Conservation (phyloP, 345 rosid genomes). For the Populus ilicifolia region DNA sequence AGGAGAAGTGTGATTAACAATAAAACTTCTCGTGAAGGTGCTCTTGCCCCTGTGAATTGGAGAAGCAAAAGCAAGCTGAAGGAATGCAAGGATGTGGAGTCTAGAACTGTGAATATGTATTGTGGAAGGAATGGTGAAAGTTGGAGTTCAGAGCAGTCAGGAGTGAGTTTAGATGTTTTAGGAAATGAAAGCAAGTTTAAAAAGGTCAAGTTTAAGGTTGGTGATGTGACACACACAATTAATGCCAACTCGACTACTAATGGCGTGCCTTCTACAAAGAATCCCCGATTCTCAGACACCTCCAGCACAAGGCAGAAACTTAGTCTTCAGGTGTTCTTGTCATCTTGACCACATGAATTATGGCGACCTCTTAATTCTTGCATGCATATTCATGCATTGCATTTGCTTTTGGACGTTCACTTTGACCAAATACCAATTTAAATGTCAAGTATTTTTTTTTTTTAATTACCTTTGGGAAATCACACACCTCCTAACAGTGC, state of each 20-base stretch:
- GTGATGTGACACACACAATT: conserved; percentile 54
- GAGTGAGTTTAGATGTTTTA: conserved; percentile 28
- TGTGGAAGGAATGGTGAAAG: conserved; percentile 45
- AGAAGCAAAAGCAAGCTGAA: conserved; percentile 35
- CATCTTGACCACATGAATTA: conserved; percentile 4
- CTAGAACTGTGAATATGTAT: conserved; percentile 14
- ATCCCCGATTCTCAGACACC: conserved; percentile 32
- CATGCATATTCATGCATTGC: not conserved
- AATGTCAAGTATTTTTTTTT: not conserved
- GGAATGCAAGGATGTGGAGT: conserved; percentile 20
- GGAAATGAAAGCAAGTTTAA: conserved; percentile 51
- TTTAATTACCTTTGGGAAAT: not conserved
- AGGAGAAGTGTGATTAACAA: conserved; percentile 32
- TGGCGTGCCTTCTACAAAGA: conserved; percentile 44
- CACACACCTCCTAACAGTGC: not conserved
- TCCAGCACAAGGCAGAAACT: conserved; percentile 32
- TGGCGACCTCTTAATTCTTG: not conserved
- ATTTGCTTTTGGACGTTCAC: not conserved
- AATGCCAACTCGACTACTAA: conserved; percentile 45
- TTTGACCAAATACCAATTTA: not conserved
- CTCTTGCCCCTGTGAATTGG: conserved; percentile 74
- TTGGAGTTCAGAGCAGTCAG: conserved; percentile 35
- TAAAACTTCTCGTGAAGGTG: conserved; percentile 66
- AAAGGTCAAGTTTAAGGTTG: conserved; percentile 66
- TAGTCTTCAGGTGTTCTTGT: conserved; percentile 43